phyloP scores from a whole-genome alignment of 2,329 filamentous ascomycete species.

The Ascochyta pisi region DNA sequence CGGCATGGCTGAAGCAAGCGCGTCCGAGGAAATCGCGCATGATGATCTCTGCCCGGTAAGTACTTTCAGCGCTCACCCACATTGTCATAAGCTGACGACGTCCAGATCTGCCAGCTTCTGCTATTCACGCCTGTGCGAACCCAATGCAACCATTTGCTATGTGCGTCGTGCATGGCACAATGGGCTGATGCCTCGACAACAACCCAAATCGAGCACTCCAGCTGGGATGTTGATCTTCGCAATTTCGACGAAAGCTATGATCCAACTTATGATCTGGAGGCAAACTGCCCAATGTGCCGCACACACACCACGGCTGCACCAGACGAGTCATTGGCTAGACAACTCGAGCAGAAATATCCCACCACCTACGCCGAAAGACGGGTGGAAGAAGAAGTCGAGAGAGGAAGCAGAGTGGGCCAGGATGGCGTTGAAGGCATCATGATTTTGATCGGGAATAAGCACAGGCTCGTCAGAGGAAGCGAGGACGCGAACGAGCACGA shows the following conservation, averaged over 20 bases:
- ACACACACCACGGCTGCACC: constrained; percentile 47
- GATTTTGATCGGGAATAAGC: constrained; percentile 55
- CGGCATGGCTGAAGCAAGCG: constrained; percentile 21
- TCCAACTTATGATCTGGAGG: constrained; percentile 44
- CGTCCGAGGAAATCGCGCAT: constrained; percentile 38
- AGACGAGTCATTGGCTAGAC: constrained; percentile 32
- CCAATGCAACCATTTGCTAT: constrained; percentile 53
- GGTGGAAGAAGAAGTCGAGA: constrained; percentile 42
- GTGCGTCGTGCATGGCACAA: constrained; percentile 55
- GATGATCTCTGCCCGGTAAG: constrained; percentile 53
- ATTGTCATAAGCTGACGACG: not conserved
- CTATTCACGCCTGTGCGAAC: constrained; percentile 53
- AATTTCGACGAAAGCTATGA: constrained; percentile 47
- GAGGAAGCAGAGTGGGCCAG: constrained; percentile 28
- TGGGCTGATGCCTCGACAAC: constrained; percentile 54
- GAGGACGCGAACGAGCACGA: constrained; percentile 49
- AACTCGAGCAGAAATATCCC: constrained; percentile 48
- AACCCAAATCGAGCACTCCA: constrained; percentile 46
- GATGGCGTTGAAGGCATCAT: constrained; percentile 50
- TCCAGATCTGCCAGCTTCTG: constrained; percentile 53
- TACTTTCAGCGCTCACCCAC: not conserved
- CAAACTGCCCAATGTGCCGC: constrained; percentile 56
- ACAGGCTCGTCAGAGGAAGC: constrained; percentile 35
- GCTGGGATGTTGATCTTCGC: constrained; percentile 49
- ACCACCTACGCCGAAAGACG: constrained; percentile 44